A percentile compares a stretch with the other conserved stretches of the same genome.
These are phyloP conservation scores for Fusarium sororula DNA, from an alignment of 2,329 filamentous ascomycete species.

Conservation along the genomic window DNA sequence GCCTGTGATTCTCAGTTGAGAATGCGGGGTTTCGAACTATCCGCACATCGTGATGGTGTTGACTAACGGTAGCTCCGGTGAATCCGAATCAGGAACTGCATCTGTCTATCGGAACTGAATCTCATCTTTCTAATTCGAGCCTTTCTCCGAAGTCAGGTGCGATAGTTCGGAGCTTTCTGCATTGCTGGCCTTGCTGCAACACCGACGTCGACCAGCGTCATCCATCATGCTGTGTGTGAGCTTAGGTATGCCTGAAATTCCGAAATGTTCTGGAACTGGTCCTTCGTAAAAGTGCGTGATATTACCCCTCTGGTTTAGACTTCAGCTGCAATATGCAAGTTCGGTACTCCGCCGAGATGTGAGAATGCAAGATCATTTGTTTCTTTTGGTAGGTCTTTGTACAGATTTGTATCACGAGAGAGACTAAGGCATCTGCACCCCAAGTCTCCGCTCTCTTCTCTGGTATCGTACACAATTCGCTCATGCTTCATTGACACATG, in stretches of 20 bases:
- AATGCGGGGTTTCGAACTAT: slow-evolving; percentile 17
- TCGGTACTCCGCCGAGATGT: slow-evolving; percentile 10
- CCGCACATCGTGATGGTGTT: slow-evolving; percentile 25
- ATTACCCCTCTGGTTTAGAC: background rate
- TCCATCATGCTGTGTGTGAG: background rate
- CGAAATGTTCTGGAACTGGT: background rate
- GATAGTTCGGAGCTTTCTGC: background rate
- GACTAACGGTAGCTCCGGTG: slow-evolving; percentile 16
- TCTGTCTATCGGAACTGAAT: slow-evolving; percentile 8
- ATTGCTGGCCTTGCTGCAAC: background rate
- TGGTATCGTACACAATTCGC: slow-evolving; percentile 38
- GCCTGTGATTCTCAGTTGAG: slow-evolving; percentile 31
- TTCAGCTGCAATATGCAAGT: slow-evolving; percentile 5
- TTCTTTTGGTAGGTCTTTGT: slow-evolving; percentile 30
- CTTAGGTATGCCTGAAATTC: background rate
- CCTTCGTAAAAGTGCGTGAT: slow-evolving; percentile 9
- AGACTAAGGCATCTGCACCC: background rate
- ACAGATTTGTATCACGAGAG: slow-evolving; percentile 34
- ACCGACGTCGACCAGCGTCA: slow-evolving; percentile 10
- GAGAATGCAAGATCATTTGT: slow-evolving; percentile 7
- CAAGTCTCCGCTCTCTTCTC: slow-evolving; percentile 17
- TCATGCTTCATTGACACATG: background rate
- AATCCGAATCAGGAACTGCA: slow-evolving; percentile 5
- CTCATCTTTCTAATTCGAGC: slow-evolving; percentile 19
- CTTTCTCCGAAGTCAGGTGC: slow-evolving; percentile 21